Evolutionary conservation across 257 asterid species (phyloP), one percentile per base, ranked within the genome.

Genomic region (Capsicum chinense): DNA sequence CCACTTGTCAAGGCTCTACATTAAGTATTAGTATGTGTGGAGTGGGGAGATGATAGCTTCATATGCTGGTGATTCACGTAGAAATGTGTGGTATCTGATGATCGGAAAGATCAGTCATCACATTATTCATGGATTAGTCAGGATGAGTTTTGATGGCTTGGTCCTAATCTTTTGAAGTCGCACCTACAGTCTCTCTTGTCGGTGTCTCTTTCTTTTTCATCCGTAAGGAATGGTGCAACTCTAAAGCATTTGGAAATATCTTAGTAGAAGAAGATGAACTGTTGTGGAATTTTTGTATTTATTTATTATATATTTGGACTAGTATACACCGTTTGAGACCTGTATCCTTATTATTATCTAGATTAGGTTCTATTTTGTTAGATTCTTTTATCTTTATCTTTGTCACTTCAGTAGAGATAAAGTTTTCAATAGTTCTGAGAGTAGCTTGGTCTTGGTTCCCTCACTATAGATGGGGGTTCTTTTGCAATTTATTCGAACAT

Each of bases 401-500:
- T 19, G 37, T 71, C 79, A 71, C 57, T 71, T 71, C 57, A 71
- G 16, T 71, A n/a, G 33, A 59, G n/a, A 56, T 59, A 3, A 17
- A 59, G 12, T 59, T 59, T 71, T 71, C 79, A 71, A 47, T 44
- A 71, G 57, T 71, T 42, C 42, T 71, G 11, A 71, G 79, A 71
- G 26, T 44, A 71, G 39, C 58, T 71, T 71, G 58, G 58, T 47
- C 56, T 16, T 42, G 57, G 79, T 44, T 71, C 79, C 37, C 58
- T 44, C 39, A 71, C 17, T 44, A 21, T 71, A 9, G 4, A 47
- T 78, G 26, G 82, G 64, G 64, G 82, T 21, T 26, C 5, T 54
- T 70, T 78, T 52, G 64, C 82, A 52, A 26, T 78, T 78, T 14
- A 4, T 26, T 52, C 7, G 58, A 71, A 71, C 10, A n/a, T 54